phyloP scores from a whole-genome alignment of 805 yeast genomes.

The Schizosaccharomyces cryophilus region DNA sequence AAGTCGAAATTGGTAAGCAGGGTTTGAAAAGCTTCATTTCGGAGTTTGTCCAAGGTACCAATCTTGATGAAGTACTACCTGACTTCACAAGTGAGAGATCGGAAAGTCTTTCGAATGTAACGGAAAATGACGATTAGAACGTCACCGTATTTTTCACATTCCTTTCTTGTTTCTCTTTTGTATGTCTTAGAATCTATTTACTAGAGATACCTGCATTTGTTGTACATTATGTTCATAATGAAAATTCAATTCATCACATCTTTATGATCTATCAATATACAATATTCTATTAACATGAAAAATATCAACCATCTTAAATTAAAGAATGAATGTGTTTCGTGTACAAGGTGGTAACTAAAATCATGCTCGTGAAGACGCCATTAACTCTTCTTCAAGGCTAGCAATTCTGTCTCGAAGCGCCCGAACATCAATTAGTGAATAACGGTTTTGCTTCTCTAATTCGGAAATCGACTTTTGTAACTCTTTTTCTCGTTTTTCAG shows the following conservation, averaged over 20 bases:
- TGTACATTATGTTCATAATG: too few relatives aligned
- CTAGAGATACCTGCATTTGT: too few relatives aligned
- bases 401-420: neutral
- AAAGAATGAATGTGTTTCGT: neutral
- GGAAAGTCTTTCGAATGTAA: too few relatives aligned
- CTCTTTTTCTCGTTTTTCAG: neutral
- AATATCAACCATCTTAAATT: too few relatives aligned
- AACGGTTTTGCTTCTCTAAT: neutral
- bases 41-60: neutral
- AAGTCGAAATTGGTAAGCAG: neutral
- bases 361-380: neutral
- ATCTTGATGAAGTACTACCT: neutral
- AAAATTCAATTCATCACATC: too few relatives aligned
- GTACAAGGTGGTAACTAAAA: neutral
- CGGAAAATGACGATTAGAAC: too few relatives aligned
- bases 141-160: too few relatives aligned
- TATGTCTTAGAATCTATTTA: too few relatives aligned
- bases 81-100: too few relatives aligned
- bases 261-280: too few relatives aligned
- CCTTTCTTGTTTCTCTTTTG: too few relatives aligned
- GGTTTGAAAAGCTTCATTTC: neutral
- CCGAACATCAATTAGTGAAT: neutral
- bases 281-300: too few relatives aligned
- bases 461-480: neutral
- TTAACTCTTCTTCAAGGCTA: neutral